Percentiles rank a stretch among this genome's conserved stretches.
These are phyloP conservation scores for Seiridium cupressi DNA, from an alignment of 2,329 filamentous ascomycete species.

Conservation along the genomic window DNA sequence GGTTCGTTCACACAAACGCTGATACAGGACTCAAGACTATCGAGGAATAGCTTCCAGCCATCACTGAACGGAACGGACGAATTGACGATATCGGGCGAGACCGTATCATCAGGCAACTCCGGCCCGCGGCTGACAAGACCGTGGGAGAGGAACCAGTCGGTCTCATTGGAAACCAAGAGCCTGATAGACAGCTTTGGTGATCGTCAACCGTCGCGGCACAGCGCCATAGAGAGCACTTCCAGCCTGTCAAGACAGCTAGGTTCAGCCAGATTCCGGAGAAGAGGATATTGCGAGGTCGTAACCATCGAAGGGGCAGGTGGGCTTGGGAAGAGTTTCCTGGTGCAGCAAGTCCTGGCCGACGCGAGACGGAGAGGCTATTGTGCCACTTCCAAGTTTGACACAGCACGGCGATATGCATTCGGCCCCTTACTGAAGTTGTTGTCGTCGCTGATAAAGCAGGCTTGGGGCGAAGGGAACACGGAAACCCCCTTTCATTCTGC, in stretches of 20 bases:
- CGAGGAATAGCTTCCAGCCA: conserved; percentile 37
- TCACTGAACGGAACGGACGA: conserved; percentile 30
- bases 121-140: conserved; percentile 37
- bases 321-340: conserved; percentile 64
- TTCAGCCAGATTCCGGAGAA: conserved; percentile 56
- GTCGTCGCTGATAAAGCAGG: conserved; percentile 65
- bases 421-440: conserved; percentile 63
- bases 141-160: conserved; percentile 52
- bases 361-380: conserved; percentile 62
- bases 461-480: conserved; percentile 65
- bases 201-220: conserved; percentile 37
- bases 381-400: conserved; percentile 65
- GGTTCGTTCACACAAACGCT: conserved; percentile 47
- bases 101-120: conserved; percentile 44
- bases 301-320: conserved; percentile 61
- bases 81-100: conserved; percentile 35
- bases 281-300: conserved; percentile 63
- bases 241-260: conserved; percentile 55
- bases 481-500: conserved; percentile 62
- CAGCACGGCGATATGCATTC: conserved; percentile 58
- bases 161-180: conserved; percentile 47
- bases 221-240: conserved; percentile 42
- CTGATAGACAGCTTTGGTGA: conserved; percentile 45
- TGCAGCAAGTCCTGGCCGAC: conserved; percentile 61
- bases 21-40: conserved; percentile 37